These are phyloP conservation scores for Penicillium sclerotiorum DNA, from an alignment of 2,329 filamentous ascomycete genomes.

Conservation along the genomic window DNA sequence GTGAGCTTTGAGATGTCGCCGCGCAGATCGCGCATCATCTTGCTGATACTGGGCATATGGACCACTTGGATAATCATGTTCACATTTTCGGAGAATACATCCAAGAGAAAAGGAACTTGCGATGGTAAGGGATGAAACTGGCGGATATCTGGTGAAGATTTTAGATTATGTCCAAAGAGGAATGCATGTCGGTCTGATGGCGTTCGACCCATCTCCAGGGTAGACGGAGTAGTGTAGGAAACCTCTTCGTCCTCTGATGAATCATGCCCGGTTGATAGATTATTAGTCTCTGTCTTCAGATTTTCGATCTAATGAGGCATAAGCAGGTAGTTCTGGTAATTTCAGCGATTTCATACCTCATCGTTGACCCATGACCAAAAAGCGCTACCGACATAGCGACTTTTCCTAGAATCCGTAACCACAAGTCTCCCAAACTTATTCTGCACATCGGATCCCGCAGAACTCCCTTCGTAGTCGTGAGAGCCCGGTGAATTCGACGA, in stretches of 20 bases:
- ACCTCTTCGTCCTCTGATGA: constrained; percentile 39
- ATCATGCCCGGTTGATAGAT: constrained; percentile 35
- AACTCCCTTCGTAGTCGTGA: too few relatives aligned
- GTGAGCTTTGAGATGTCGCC: constrained; percentile 37
- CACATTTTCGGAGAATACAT: constrained; percentile 56
- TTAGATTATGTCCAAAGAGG: constrained; percentile 51
- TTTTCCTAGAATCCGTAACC: constrained; percentile 46
- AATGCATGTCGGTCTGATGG: constrained; percentile 55
- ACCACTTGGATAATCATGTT: constrained; percentile 42
- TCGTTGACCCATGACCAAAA: constrained; percentile 62
- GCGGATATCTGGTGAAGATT: constrained; percentile 33
- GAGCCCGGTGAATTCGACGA: constrained; percentile 38
- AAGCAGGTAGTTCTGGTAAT: neutral
- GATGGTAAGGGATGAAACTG: constrained; percentile 57
- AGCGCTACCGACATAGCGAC: constrained; percentile 55
- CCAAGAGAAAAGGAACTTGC: constrained; percentile 57
- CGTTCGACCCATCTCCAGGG: constrained; percentile 45
- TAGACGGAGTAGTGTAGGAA: constrained; percentile 23
- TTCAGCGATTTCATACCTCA: constrained; percentile 46
- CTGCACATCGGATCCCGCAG: constrained; percentile 32
- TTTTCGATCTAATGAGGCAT: constrained; percentile 19
- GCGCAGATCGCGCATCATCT: constrained; percentile 38
- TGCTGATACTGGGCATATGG: constrained; percentile 34
- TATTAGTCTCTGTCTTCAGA: constrained; percentile 25
- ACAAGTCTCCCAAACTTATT: constrained; percentile 54